Percentiles rank a stretch among this genome's conserved stretches.
These are phyloP conservation scores for Didymella keratinophila DNA, from an alignment of 2,329 filamentous ascomycete species.

Conservation along the genomic window DNA sequence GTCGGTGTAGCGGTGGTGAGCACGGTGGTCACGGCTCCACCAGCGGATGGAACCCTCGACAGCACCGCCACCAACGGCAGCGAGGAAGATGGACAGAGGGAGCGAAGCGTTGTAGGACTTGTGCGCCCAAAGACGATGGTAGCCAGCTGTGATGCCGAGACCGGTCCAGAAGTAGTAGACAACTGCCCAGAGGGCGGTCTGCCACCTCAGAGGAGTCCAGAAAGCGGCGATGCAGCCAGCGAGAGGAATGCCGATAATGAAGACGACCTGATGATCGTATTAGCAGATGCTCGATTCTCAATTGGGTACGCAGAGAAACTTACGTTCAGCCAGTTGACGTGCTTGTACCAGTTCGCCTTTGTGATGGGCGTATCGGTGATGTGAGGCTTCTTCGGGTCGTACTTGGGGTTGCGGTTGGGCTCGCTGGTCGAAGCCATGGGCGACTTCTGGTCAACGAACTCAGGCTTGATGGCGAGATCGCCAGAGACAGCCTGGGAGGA, in stretches of 20 bases:
- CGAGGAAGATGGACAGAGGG: constrained; percentile 59
- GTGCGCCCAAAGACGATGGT: constrained; percentile 78
- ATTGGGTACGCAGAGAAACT: constrained; percentile 29
- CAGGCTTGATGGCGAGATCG: constrained; percentile 59
- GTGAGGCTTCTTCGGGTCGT: constrained; percentile 77
- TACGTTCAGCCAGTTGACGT: constrained; percentile 94
- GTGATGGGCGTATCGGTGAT: constrained; percentile 86
- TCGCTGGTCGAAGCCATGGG: constrained; percentile 59
- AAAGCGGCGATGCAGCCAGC: constrained; percentile 77
- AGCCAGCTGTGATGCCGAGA: constrained; percentile 66
- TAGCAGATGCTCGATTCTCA: constrained; percentile 12
- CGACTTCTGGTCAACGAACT: constrained; percentile 56
- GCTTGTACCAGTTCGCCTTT: constrained; percentile 84
- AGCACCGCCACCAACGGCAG: constrained; percentile 57
- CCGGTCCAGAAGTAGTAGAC: constrained; percentile 86
- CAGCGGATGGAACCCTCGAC: constrained; percentile 61
- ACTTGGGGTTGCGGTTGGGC: constrained; percentile 60
- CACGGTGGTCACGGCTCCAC: constrained; percentile 61
- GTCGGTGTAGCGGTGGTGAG: constrained; percentile 62
- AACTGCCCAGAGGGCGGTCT: constrained; percentile 78
- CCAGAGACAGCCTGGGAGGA: constrained; percentile 60
- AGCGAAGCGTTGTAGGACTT: constrained; percentile 56
- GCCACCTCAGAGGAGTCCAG: constrained; percentile 77
- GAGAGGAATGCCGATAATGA: constrained; percentile 81
- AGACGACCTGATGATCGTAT: constrained; percentile 69